Evolutionary conservation across 495 filamentous ascomycete species (phyloP).

Genomic region (Ascobolus immersus): DNA sequence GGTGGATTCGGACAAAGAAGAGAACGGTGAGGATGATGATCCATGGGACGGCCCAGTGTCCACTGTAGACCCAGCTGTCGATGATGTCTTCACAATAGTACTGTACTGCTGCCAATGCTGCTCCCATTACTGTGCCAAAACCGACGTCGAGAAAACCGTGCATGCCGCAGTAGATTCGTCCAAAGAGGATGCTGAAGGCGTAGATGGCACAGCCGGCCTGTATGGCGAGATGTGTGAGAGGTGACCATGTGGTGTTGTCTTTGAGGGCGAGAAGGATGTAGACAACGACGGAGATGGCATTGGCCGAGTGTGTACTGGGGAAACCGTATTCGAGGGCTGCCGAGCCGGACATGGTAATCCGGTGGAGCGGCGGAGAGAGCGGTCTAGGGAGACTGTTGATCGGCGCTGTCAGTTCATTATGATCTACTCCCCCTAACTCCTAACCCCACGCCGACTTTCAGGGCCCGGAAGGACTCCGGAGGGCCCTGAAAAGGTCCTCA

Average conservation of each 20-base stretch:
- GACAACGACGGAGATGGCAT: conserved; percentile 79
- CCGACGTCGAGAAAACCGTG: conserved; percentile 85
- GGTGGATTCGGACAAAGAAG: conserved; percentile 62
- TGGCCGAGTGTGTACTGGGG: conserved; percentile 87
- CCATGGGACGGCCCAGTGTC: conserved; percentile 30
- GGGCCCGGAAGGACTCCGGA: no score
- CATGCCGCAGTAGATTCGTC: conserved; percentile 91
- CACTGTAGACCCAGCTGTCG: conserved; percentile 37
- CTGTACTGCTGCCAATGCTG: conserved; percentile 39
- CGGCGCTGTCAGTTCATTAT: background rate
- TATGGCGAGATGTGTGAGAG: conserved; percentile 19
- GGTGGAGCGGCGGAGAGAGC: conserved; percentile 70
- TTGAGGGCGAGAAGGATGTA: conserved; percentile 49
- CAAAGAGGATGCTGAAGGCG: conserved; percentile 66
- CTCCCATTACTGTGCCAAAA: conserved; percentile 50
- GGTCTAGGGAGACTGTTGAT: conserved; percentile 46
- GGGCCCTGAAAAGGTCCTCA: no score
- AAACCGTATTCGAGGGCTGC: conserved; percentile 91
- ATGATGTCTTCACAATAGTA: conserved; percentile 40
- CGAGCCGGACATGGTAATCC: conserved; percentile 91
- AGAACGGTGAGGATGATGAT: conserved; percentile 38
- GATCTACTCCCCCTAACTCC: no score
- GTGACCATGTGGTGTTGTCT: conserved; percentile 23
- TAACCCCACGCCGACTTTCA: no score
- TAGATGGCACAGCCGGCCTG: conserved; percentile 47